A percentile compares a stretch with the other conserved stretches of the same genome.
These are phyloP conservation scores for Oehlia diaphana DNA, from an alignment of 192 early-diverging fungal genomes.

Conservation along the genomic window DNA sequence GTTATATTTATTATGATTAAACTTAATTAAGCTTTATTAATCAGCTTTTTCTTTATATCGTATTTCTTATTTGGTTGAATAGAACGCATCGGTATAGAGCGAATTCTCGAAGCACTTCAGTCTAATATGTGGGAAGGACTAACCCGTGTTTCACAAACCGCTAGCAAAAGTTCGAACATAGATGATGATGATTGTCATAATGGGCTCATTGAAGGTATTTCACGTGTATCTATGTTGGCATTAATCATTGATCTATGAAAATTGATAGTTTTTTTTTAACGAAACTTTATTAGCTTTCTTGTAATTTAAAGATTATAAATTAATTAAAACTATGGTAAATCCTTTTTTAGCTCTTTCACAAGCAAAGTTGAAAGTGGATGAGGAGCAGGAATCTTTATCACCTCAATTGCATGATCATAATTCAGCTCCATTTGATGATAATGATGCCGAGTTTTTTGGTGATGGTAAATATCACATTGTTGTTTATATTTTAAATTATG, in stretches of 20 bases:
- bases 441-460: constrained; percentile 21
- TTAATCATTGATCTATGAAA: too few species aligned
- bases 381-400: neutral
- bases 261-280: too few species aligned
- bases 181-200: neutral
- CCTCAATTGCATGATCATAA: constrained; percentile 3
- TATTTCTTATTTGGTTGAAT: constrained; percentile 7
- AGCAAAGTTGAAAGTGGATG: neutral
- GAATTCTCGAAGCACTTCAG: constrained; percentile 61
- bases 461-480: neutral
- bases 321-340: too few species aligned
- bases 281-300: too few species aligned
- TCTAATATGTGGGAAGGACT: constrained; percentile 70
- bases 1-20: neutral
- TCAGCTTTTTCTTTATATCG: neutral
- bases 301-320: too few species aligned
- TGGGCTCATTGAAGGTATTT: constrained; percentile 6
- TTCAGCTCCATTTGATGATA: neutral
- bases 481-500: neutral
- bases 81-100: constrained; percentile 54
- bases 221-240: too few species aligned
- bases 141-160: constrained; percentile 29
- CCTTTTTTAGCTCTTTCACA: neutral
- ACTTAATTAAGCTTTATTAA: neutral
- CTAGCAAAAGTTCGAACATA: neutral